Conservation (phyloP, 306 rosid species). For the Aeschynomene evenia region DNA sequence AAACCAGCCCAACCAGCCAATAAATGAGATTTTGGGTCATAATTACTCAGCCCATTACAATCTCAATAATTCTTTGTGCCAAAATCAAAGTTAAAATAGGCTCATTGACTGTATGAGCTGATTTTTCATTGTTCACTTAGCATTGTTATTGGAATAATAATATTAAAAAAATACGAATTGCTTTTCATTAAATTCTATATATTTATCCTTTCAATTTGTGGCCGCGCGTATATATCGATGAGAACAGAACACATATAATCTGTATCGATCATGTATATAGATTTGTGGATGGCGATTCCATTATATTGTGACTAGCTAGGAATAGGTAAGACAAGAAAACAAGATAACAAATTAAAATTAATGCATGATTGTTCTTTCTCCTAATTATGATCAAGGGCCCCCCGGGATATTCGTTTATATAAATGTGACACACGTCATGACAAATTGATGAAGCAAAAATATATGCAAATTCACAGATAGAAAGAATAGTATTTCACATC, state of each 20-base stretch:
- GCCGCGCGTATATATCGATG: constrained; percentile 26
- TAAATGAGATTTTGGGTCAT: too few relatives aligned
- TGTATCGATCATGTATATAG: neutral
- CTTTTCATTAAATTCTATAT: neutral
- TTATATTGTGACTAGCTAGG: constrained; percentile 26
- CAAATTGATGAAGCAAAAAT: constrained; percentile 32
- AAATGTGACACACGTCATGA: constrained; percentile 20
- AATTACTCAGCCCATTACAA: too few relatives aligned
- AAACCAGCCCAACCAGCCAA: too few relatives aligned
- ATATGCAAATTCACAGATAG: constrained; percentile 23
- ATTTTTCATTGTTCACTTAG: too few relatives aligned
- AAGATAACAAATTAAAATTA: constrained; percentile 29
- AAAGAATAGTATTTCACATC: constrained; percentile 28
- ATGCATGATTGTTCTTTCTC: constrained; percentile 22
- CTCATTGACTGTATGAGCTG: too few relatives aligned
- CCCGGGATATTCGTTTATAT: constrained; percentile 13
- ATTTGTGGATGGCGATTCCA: constrained; percentile 20
- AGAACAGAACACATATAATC: constrained; percentile 21
- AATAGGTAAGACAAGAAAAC: constrained; percentile 36
- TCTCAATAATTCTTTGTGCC: too few relatives aligned
- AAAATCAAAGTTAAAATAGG: too few relatives aligned
- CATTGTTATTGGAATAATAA: neutral
- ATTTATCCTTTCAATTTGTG: constrained; percentile 19
- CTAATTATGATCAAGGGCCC: constrained; percentile 31
- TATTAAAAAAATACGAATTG: neutral